phyloP scores from a whole-genome alignment of 73 alveolate species.

The Loxodes magnus region DNA sequence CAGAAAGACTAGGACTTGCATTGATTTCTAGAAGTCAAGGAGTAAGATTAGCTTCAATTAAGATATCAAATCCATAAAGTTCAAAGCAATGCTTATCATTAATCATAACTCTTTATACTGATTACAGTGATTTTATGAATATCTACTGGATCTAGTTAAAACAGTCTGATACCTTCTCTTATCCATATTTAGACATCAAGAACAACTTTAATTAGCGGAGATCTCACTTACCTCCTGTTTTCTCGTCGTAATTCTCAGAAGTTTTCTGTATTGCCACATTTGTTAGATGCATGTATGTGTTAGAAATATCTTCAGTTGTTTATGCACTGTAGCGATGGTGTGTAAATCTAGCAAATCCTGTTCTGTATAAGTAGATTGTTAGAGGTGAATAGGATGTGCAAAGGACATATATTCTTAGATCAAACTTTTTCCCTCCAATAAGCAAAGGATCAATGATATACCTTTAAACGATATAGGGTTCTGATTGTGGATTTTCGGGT shows the following conservation, averaged over 20 bases:
- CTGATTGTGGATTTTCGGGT: slow-evolving; percentile 93
- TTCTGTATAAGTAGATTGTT: slow-evolving; percentile 90
- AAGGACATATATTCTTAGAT: slow-evolving; percentile 96
- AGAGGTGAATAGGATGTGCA: slow-evolving; percentile 96
- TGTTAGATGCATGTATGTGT: slow-evolving; percentile 91
- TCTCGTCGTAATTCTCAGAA: slow-evolving; percentile 89
- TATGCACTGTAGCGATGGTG: slow-evolving; percentile 85
- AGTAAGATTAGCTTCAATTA: slow-evolving; percentile 91
- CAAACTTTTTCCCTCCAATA: slow-evolving; percentile 99
- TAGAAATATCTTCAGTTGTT: slow-evolving; percentile 80
- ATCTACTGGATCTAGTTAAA: slow-evolving; percentile 78
- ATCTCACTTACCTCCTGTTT: slow-evolving; percentile 97
- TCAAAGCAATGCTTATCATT: slow-evolving; percentile 99
- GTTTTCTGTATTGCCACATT: slow-evolving; percentile 96
- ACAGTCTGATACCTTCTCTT: slow-evolving; percentile 89
- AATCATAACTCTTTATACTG: slow-evolving; percentile 89
- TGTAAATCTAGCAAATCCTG: slow-evolving; percentile 97
- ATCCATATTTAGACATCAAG: slow-evolving; percentile 83
- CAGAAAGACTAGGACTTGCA: slow-evolving; percentile 98
- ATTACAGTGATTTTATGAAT: slow-evolving; percentile 68
- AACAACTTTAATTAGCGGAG: slow-evolving; percentile 79
- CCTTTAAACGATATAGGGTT: slow-evolving; percentile 82
- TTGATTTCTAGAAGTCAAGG: slow-evolving; percentile 97
- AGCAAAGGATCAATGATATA: slow-evolving; percentile 96
- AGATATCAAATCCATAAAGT: slow-evolving; percentile 96